Evolutionary conservation across 805 yeast genomes (phyloP).

Genomic region (Ogataea corticis): DNA sequence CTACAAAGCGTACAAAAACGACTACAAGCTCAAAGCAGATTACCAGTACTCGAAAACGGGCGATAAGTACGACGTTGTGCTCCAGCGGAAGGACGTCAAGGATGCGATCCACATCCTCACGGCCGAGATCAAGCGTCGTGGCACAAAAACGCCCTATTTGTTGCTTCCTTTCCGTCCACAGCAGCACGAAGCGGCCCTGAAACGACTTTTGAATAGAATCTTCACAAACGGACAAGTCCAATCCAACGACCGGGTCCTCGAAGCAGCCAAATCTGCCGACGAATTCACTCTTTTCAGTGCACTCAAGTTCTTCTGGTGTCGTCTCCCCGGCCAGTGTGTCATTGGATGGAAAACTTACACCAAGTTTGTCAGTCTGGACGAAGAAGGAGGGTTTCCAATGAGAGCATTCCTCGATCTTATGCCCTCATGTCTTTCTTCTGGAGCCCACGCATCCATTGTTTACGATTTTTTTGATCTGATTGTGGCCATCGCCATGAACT

Average conservation of each 20-base stretch:
- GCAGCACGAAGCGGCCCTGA: slow-evolving; percentile 59
- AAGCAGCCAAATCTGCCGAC: slow-evolving; percentile 52
- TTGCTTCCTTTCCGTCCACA: slow-evolving; percentile 78
- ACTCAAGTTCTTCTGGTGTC: slow-evolving; percentile 82
- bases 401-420: slow-evolving; percentile 76
- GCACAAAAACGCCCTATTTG: slow-evolving; percentile 70
- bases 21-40: slow-evolving; percentile 31
- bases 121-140: slow-evolving; percentile 66
- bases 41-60: slow-evolving; percentile 24
- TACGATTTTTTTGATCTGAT: slow-evolving; percentile 84
- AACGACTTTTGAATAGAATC: slow-evolving; percentile 54
- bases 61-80: slow-evolving; percentile 38
- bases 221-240: slow-evolving; percentile 55
- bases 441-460: slow-evolving; percentile 87
- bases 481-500: slow-evolving; percentile 74
- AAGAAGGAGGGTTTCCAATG: slow-evolving; percentile 63
- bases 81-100: slow-evolving; percentile 65
- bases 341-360: slow-evolving; percentile 86
- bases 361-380: slow-evolving; percentile 65
- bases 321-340: slow-evolving; percentile 75
- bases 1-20: slow-evolving; percentile 29
- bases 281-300: slow-evolving; percentile 72
- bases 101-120: slow-evolving; percentile 71
- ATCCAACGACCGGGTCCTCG: slow-evolving; percentile 40
- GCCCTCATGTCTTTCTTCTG: slow-evolving; percentile 81